Evolutionary conservation across 768 basidiomycete genomes (phyloP).

Genomic region (Saitozyma sp.): DNA sequence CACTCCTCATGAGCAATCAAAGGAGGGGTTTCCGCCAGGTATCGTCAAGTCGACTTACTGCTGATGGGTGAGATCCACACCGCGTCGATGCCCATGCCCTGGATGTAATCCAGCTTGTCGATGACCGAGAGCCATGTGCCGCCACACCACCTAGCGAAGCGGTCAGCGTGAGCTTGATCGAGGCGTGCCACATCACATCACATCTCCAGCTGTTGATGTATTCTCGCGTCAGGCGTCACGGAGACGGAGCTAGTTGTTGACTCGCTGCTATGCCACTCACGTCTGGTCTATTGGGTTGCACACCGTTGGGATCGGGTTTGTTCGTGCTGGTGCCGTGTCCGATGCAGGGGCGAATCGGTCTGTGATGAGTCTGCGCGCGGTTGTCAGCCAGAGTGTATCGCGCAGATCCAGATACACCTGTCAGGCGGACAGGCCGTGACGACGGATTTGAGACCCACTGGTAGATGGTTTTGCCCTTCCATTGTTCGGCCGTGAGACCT

Average conservation of each 20-base stretch:
- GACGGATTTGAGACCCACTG: slow-evolving; percentile 56
- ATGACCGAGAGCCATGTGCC: slow-evolving; percentile 74
- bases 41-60: slow-evolving; percentile 8
- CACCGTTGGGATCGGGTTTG: slow-evolving; percentile 43
- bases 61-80: slow-evolving; percentile 48
- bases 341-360: slow-evolving; percentile 73
- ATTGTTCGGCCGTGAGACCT: too few species aligned
- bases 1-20: slow-evolving; percentile 54
- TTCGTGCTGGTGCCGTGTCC: slow-evolving; percentile 54
- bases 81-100: slow-evolving; percentile 69
- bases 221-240: neutral
- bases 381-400: neutral
- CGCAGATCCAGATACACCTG: too few species aligned
- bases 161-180: neutral
- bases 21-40: neutral
- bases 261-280: slow-evolving; percentile 12
- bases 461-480: slow-evolving; percentile 60
- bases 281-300: slow-evolving; percentile 66
- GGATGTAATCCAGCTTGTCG: slow-evolving; percentile 78
- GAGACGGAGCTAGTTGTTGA: neutral
- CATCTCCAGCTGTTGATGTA: neutral
- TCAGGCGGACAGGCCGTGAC: neutral
- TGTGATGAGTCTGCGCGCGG: slow-evolving; percentile 58
- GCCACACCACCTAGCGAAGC: slow-evolving; percentile 62
- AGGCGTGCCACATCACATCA: neutral